These are phyloP conservation scores for Aspergillus sclerotiicarbonarius DNA, from an alignment of 495 filamentous ascomycete species.

Conservation along the genomic window DNA sequence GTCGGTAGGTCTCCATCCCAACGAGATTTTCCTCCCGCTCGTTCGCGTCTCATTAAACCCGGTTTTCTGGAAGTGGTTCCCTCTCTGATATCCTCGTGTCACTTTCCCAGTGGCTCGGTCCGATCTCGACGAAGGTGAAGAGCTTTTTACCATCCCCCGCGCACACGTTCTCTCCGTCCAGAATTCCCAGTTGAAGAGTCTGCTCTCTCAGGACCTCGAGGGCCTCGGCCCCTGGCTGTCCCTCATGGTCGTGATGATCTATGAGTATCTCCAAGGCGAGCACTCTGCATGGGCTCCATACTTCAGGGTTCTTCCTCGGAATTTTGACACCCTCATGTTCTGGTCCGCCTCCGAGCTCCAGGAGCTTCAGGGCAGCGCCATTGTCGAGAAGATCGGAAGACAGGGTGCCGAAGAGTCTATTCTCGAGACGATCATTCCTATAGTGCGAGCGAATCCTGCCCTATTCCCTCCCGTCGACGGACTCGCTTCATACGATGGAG, in stretches of 20 bases:
- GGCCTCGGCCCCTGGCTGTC: constrained; percentile 54
- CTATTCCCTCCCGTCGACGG: constrained; percentile 46
- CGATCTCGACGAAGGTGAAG: constrained; percentile 60
- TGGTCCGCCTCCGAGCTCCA: constrained; percentile 72
- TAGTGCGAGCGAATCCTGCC: constrained; percentile 46
- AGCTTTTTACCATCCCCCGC: constrained; percentile 63
- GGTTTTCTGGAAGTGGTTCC: constrained; percentile 11
- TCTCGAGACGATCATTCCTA: constrained; percentile 56
- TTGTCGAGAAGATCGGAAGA: constrained; percentile 76
- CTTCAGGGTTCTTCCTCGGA: constrained; percentile 71
- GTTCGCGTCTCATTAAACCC: constrained; percentile 17
- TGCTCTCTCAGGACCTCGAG: constrained; percentile 45
- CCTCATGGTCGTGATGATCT: constrained; percentile 77
- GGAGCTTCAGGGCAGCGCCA: constrained; percentile 73
- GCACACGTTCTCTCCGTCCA: constrained; percentile 52
- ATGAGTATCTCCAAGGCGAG: constrained; percentile 63
- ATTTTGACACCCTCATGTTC: constrained; percentile 88
- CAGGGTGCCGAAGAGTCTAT: constrained; percentile 69
- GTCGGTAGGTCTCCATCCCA: constrained; percentile 48
- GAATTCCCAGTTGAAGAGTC: constrained; percentile 47
- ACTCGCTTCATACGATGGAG: constrained; percentile 50
- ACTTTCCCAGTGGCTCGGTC: constrained; percentile 49
- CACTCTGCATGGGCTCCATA: constrained; percentile 76
- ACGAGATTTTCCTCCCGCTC: constrained; percentile 22
- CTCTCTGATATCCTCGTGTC: constrained; percentile 25